Conservation (phyloP, 2,329 filamentous ascomycete species). For the Amylocarpus encephaloides region DNA sequence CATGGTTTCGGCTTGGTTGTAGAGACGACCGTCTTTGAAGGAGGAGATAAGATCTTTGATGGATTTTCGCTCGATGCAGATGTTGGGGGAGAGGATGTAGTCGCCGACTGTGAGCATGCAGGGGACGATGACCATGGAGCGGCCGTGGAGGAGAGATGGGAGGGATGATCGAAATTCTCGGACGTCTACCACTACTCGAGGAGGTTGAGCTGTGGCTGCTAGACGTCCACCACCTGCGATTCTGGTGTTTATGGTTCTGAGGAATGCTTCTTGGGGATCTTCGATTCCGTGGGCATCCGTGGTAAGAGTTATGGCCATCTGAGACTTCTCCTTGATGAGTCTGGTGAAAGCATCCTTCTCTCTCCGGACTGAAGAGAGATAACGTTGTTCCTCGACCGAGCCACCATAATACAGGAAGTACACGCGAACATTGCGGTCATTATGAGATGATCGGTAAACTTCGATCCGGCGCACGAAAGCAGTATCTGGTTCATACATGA, state of each 20-base stretch:
- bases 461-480: slow-evolving; percentile 92
- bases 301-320: slow-evolving; percentile 84
- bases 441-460: slow-evolving; percentile 92
- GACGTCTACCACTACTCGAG: slow-evolving; percentile 88
- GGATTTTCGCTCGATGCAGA: slow-evolving; percentile 93
- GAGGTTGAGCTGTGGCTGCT: slow-evolving; percentile 75
- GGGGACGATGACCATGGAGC: slow-evolving; percentile 80
- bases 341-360: slow-evolving; percentile 96
- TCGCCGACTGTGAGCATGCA: slow-evolving; percentile 96
- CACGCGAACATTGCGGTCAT: slow-evolving; percentile 78
- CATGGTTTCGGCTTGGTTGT: slow-evolving; percentile 90
- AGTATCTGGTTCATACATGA: slow-evolving; percentile 97
- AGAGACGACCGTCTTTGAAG: slow-evolving; percentile 85
- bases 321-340: slow-evolving; percentile 87
- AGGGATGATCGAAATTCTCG: slow-evolving; percentile 92
- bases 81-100: slow-evolving; percentile 85
- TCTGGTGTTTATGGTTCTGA: slow-evolving; percentile 91
- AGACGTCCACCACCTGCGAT: slow-evolving; percentile 90
- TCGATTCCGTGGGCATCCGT: slow-evolving; percentile 61
- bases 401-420: slow-evolving; percentile 97
- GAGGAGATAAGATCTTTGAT: slow-evolving; percentile 86
- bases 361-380: slow-evolving; percentile 79
- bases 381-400: slow-evolving; percentile 92
- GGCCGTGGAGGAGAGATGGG: slow-evolving; percentile 83
- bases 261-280: slow-evolving; percentile 84